phyloP scores from a whole-genome alignment of 129 eudicot species.

The Daucus carota region DH1_v3.0 NC_030385.2:25860001-25860500 shows the following conservation, averaged over 20 bases:
- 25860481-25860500: neutral
- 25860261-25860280: neutral
- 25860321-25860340: constrained; percentile 11
- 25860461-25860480: constrained; percentile 1
- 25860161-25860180: neutral
- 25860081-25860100: neutral
- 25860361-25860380: neutral
- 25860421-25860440: neutral
- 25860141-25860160: neutral
- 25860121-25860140: neutral
- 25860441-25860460: constrained; percentile 4
- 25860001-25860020: neutral
- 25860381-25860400: constrained; percentile 20
- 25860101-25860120: neutral
- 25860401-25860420: neutral
- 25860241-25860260: neutral
- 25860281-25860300: constrained; percentile 13
- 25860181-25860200: neutral
- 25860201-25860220: neutral
- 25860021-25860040: neutral
- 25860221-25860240: neutral
- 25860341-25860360: constrained; percentile 10
- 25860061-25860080: neutral
- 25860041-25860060: neutral
- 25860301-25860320: constrained; percentile 17